These are phyloP conservation scores for Malus fusca DNA, from an alignment of 306 rosid species.

Conservation along the genomic window DNA sequence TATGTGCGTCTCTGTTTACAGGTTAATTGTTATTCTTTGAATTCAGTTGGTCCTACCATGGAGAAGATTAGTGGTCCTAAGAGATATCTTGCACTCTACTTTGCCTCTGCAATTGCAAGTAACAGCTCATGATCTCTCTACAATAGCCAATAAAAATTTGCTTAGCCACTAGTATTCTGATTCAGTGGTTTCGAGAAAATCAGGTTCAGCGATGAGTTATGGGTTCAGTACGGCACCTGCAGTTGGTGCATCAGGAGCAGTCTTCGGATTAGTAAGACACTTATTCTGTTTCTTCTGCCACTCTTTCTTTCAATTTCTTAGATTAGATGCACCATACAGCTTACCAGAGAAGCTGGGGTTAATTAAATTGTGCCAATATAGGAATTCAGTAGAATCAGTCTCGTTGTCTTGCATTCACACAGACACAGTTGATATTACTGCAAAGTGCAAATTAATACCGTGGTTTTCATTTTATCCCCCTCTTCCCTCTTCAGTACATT, in stretches of 20 bases:
- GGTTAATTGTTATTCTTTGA: constrained; percentile 82
- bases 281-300: constrained; percentile 1
- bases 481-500: background rate
- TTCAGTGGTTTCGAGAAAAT: constrained; percentile 47
- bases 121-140: constrained; percentile 46
- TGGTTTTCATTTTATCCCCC: no score
- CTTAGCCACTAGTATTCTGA: constrained; percentile 43
- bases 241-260: constrained; percentile 92
- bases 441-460: no score
- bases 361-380: background rate
- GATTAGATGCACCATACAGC: background rate
- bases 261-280: constrained; percentile 76
- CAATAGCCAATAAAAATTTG: constrained; percentile 32
- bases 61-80: constrained; percentile 71
- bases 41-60: constrained; percentile 75
- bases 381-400: background rate
- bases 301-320: background rate
- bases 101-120: constrained; percentile 83
- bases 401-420: background rate
- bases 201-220: constrained; percentile 90
- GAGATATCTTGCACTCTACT: constrained; percentile 75
- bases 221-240: constrained; percentile 66
- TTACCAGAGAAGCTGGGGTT: background rate
- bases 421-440: background rate
- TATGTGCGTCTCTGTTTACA: constrained; percentile 14